Percentiles rank a stretch among this genome's conserved stretches.
phyloP scores from a whole-genome alignment of 2,329 filamentous ascomycete genomes.

The Curvularia eragrostidis region DNA sequence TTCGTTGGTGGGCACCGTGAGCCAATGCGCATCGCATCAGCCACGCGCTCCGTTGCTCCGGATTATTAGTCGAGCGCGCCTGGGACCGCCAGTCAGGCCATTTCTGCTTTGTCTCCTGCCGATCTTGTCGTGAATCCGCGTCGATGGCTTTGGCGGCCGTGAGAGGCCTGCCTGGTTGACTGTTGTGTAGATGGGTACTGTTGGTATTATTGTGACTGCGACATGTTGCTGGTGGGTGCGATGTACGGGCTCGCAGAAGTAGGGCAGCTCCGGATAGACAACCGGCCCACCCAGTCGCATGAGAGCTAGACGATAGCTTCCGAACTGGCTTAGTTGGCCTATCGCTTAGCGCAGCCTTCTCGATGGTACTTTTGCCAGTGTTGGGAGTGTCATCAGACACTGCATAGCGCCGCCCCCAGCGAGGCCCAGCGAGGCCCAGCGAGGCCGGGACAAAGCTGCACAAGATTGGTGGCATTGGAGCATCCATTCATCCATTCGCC shows the following conservation, averaged over 20 bases:
- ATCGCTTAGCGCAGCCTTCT: background rate
- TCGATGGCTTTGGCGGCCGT: background rate
- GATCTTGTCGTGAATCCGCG: constrained; percentile 10
- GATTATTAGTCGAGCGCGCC: constrained; percentile 27
- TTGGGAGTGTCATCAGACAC: background rate
- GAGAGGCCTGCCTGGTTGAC: background rate
- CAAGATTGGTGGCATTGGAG: constrained; percentile 10
- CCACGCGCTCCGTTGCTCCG: constrained; percentile 37
- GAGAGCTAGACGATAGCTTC: background rate
- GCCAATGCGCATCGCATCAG: constrained; percentile 26
- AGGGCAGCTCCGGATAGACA: constrained; percentile 5
- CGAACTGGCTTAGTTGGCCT: constrained; percentile 1
- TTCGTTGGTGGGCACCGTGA: constrained; percentile 21
- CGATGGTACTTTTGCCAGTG: background rate
- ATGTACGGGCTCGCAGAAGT: background rate
- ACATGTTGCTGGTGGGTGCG: constrained; percentile 5
- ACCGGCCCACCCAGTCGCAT: constrained; percentile 3
- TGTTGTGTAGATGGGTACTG: background rate
- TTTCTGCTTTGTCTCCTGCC: constrained; percentile 17
- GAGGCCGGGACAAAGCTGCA: background rate
- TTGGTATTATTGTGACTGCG: too few species aligned
- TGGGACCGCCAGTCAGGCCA: constrained; percentile 19
- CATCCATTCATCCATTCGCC: background rate
- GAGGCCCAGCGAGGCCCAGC: too few species aligned
- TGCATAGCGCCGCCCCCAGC: background rate